Evolutionary conservation across 176 grass and related monocot genomes (phyloP), one percentile per base, ranked within the genome.

Genomic region (Triticum dicoccoides): DNA sequence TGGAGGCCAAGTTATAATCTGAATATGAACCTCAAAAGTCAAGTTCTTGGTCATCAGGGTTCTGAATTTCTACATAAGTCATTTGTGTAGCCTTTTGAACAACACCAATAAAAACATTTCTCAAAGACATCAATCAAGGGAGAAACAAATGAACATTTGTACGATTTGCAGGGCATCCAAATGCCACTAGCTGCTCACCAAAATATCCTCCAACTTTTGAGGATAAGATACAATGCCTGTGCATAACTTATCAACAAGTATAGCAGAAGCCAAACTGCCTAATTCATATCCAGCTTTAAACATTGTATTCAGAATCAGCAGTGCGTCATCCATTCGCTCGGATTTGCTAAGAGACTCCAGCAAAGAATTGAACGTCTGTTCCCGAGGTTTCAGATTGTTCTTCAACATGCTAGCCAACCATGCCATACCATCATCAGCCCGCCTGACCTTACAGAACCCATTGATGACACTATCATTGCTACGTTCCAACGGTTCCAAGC

Each of bases 321-420:
- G 79, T 15, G 85, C 86, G 85, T 98, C 94, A 69, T 96, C 88
- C 79, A 89, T 37, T 49, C 78, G 79, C 61, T 20, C 76, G 27
- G 69, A 81, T 17, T 73, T 84, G 59, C 82, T 84, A 32, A 96
- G 90, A 7, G 83, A 85, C 68, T 84, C 54, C 3, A 96, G 76
- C 65, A 96, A 78, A 47, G 9, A 73, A 83, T 91, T 85, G 54
- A 92, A 65, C 5, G 97, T 94, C 42, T 66, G 70, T 62, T 33
- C 25, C 52, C 9, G 80, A 73, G 93, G 97, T 84, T 78, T 98
- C 68, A 89, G 89, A 85, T 96, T 91, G 23, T 87, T 94, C 70
- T 82, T 84, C 89, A 98, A 85, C 94, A 96, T 88, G 61, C 79
- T 83, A 25, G 86, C 91, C 75, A 96, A 81, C 91, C 93, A 98